Base-by-base conservation (phyloP, 2,329 filamentous ascomycete species). In the Thermothelomyces thermophilus region DNA sequence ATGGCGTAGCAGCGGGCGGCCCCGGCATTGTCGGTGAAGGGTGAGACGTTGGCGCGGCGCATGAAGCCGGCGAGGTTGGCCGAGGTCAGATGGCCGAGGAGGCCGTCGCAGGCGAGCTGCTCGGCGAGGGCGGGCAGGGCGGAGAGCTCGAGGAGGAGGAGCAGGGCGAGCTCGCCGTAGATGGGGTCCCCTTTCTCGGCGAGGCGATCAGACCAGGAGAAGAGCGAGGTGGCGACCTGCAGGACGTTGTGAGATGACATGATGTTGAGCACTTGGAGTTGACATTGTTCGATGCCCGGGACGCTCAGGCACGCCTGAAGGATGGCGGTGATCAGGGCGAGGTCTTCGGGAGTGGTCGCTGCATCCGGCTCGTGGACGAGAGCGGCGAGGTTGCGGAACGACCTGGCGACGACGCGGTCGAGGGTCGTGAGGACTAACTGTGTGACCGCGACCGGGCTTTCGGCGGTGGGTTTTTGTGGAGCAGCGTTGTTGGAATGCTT, bases 201-300 rank as follows among this genome's bases (percentile, higher is more conserved):
- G 20, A 97, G 76, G 57, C 84, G 82, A 66, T 97, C 90, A 3
- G 91, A 82, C 93, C 93, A 98, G 0, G 90, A 95, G 68, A 91
- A 97, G 5, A 98, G 76, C 30, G 87, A 89, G 5, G 85, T 83
- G 0, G 90, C 90, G 53, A 90, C 86, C 60, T 91, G 86, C 40
- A 88, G 77, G 1, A 84, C 84, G 56, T 86, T 83, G 63, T 90
- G 83, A 41, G 80, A 79, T 1, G 79, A 73, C 73, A 89, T 74
- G 57, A 83, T 83, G 61, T 82, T 79, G 46, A 88, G 75, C 33
- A 91, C 79, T 58, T 89, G 84, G 13, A 79, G 74, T 55, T 86
- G 82, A 42, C 82, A 80, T 56, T 86, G 78, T 48, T 86, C 81
- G 52, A 88, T 83, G 41, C 84, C 83, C 0, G 89, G 87, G 26